phyloP scores from a whole-genome alignment of 2,329 filamentous ascomycete species.

The Botrytis elliptica region DNA sequence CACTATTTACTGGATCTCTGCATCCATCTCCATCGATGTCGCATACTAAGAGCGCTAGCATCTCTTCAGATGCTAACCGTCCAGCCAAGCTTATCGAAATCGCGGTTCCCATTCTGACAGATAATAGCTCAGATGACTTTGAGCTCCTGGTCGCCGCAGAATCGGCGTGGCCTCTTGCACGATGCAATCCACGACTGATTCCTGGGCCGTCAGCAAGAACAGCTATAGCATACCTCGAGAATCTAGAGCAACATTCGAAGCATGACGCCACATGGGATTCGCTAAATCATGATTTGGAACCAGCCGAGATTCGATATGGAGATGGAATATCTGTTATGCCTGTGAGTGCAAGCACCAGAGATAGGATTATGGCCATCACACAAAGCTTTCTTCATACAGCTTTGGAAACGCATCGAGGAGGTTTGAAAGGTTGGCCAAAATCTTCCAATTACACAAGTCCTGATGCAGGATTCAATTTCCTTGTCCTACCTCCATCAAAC shows the following conservation, averaged over 20 bases:
- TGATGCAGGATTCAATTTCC: slow-evolving; percentile 57
- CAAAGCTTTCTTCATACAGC: slow-evolving; percentile 70
- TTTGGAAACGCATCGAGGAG: slow-evolving; percentile 62
- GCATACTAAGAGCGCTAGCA: slow-evolving; percentile 22
- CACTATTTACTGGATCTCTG: slow-evolving; percentile 16
- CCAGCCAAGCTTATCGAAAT: slow-evolving; percentile 4
- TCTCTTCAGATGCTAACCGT: slow-evolving; percentile 15
- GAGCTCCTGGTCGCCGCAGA: slow-evolving; percentile 50
- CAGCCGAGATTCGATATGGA: slow-evolving; percentile 23
- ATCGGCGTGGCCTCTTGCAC: slow-evolving; percentile 51
- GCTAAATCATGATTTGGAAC: slow-evolving; percentile 42
- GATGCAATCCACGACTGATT: slow-evolving; percentile 49
- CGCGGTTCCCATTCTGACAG: slow-evolving; percentile 12
- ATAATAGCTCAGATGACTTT: slow-evolving; percentile 47
- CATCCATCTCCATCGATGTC: slow-evolving; percentile 22
- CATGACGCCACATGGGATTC: slow-evolving; percentile 49
- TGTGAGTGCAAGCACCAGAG: slow-evolving; percentile 53
- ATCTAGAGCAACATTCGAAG: slow-evolving; percentile 50
- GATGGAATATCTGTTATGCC: slow-evolving; percentile 44
- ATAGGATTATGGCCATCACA: slow-evolving; percentile 70
- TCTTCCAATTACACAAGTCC: slow-evolving; percentile 37
- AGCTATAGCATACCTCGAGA: slow-evolving; percentile 52
- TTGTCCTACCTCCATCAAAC: slow-evolving; percentile 63
- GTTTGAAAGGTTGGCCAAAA: slow-evolving; percentile 35
- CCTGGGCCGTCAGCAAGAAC: slow-evolving; percentile 49